Conservation (phyloP, 1,284 basidiomycete species). For the Pascua sp. region DNA sequence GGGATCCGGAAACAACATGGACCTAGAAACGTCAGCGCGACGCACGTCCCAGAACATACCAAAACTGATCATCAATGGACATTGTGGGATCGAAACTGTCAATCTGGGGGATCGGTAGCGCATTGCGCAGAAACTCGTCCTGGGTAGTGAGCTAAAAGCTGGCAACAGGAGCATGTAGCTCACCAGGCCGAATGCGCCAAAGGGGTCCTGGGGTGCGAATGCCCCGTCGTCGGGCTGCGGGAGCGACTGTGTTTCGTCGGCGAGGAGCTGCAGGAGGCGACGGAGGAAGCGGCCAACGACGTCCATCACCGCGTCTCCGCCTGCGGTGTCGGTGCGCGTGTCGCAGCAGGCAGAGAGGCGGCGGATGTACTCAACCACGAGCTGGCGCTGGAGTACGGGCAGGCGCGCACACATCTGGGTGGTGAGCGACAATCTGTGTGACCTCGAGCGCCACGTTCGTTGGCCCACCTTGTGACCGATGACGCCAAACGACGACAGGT, state of each 20-base stretch:
- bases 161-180: background rate
- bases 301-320: constrained; percentile 2
- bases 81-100: background rate
- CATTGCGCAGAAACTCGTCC: constrained; percentile 7
- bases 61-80: constrained; percentile 9
- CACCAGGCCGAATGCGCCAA: constrained; percentile 1
- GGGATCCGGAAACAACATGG: constrained; percentile 1
- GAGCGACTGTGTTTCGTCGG: background rate
- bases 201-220: background rate
- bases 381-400: background rate
- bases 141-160: background rate
- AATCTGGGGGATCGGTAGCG: background rate
- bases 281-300: constrained; percentile 14
- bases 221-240: background rate
- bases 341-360: constrained; percentile 6
- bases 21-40: constrained; percentile 1
- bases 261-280: background rate
- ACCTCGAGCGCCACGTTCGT: too few relatives aligned
- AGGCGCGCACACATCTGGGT: constrained; percentile 8
- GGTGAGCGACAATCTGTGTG: background rate
- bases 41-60: background rate
- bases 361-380: constrained; percentile 3
- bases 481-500: constrained; percentile 10
- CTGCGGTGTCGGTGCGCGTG: constrained; percentile 1
- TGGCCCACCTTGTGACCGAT: constrained; percentile 12